Percentiles rank a stretch among this genome's conserved stretches.
Evolutionary conservation across 768 basidiomycete genomes (phyloP).

Genomic region (Auricularia sp.): DNA sequence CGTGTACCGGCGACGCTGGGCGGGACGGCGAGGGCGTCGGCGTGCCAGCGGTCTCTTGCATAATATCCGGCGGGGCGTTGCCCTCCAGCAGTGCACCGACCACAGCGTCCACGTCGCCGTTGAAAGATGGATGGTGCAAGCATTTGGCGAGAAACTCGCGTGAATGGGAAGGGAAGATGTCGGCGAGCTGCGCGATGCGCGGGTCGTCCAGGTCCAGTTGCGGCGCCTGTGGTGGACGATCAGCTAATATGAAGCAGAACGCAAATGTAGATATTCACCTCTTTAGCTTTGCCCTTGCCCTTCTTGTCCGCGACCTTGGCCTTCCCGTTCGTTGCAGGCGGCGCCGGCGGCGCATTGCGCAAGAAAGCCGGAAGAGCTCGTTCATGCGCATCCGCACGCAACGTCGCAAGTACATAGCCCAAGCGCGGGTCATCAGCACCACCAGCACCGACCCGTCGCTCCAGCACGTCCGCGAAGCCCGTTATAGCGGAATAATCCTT

Average conservation of each 20-base stretch:
- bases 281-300: conserved; percentile 33
- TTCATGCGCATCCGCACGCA: conserved; percentile 26
- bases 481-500: background rate
- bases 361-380: conserved; percentile 8
- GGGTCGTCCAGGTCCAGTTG: conserved; percentile 41
- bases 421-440: conserved; percentile 1
- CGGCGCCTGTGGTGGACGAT: conserved; percentile 18
- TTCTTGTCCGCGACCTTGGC: conserved; percentile 15
- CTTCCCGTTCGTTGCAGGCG: conserved; percentile 23
- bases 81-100: conserved; percentile 70
- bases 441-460: conserved; percentile 9
- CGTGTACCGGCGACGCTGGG: conserved; percentile 12
- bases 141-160: conserved; percentile 49
- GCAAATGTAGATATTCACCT: background rate
- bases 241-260: background rate
- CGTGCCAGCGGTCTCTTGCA: background rate
- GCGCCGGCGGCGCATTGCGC: conserved; percentile 57
- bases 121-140: conserved; percentile 40
- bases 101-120: conserved; percentile 49
- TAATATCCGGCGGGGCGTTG: conserved; percentile 37
- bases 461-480: background rate
- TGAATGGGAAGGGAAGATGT: conserved; percentile 59
- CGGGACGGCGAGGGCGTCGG: background rate
- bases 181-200: conserved; percentile 53
- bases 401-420: background rate